Percentiles rank a stretch among this genome's conserved stretches.
phyloP scores from a whole-genome alignment of 1,284 basidiomycete species.

The Trametes sp. region DNA sequence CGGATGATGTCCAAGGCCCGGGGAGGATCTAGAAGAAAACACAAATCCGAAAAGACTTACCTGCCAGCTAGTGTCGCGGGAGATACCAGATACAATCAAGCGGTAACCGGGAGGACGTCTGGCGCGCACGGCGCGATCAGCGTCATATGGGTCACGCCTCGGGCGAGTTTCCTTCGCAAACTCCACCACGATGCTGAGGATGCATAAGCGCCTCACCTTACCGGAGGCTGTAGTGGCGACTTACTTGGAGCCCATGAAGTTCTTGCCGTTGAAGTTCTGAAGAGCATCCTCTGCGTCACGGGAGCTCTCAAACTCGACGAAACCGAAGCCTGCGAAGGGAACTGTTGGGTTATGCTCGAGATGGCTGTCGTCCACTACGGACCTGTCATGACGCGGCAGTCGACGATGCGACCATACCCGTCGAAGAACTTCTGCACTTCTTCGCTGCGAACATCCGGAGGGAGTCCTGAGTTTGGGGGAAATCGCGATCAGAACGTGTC shows the following conservation, averaged over 20 bases:
- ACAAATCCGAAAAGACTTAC: conserved; percentile 54
- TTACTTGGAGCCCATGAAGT: conserved; percentile 88
- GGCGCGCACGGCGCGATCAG: conserved; percentile 61
- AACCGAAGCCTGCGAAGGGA: conserved; percentile 77
- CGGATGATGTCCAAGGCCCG: neutral
- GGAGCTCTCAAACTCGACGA: conserved; percentile 90
- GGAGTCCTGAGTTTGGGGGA: conserved; percentile 61
- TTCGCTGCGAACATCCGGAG: conserved; percentile 78
- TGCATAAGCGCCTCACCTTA: conserved; percentile 24
- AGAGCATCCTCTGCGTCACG: conserved; percentile 95
- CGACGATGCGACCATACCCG: conserved; percentile 84
- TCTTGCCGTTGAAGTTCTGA: conserved; percentile 84
- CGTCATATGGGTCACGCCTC: conserved; percentile 79
- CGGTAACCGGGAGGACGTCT: conserved; percentile 84
- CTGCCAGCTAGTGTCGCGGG: conserved; percentile 97
- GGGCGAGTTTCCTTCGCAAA: conserved; percentile 90
- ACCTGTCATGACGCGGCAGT: conserved; percentile 95
- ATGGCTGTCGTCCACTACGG: conserved; percentile 35
- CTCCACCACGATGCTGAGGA: conserved; percentile 84
- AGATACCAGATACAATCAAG: conserved; percentile 85
- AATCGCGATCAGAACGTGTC: neutral
- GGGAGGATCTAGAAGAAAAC: conserved; percentile 14
- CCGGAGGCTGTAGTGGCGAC: conserved; percentile 32
- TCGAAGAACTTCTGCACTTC: conserved; percentile 89
- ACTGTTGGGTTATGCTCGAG: neutral